Evolutionary conservation across 2,329 filamentous ascomycete species (phyloP).

Genomic region (Calonectria montana): DNA sequence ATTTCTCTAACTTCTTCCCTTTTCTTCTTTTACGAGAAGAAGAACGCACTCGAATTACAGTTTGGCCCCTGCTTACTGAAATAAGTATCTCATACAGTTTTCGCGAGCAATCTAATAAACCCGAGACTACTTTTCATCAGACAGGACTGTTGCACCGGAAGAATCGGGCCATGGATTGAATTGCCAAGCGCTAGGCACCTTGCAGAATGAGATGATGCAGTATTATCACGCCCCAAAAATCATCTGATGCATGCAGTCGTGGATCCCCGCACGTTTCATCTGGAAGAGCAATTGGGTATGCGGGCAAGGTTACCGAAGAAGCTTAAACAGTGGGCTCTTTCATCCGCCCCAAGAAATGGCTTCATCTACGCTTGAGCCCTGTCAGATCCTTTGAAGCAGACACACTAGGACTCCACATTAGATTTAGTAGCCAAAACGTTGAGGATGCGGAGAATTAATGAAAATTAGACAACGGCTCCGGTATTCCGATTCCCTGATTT

Average conservation of each 20-base stretch:
- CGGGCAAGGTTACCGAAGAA: background rate
- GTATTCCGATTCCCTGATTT: background rate
- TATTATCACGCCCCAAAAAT: background rate
- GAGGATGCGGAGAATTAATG: background rate
- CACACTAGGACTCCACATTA: background rate
- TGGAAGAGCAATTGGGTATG: background rate
- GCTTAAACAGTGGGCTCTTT: constrained; percentile 5
- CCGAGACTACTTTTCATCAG: background rate
- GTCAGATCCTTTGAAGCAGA: background rate
- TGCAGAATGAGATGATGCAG: background rate
- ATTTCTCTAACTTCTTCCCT: background rate
- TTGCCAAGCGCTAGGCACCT: background rate
- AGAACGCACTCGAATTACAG: background rate
- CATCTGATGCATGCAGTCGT: background rate
- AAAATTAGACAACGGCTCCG: background rate
- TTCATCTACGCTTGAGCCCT: background rate
- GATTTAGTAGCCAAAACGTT: background rate
- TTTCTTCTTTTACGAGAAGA: too few relatives aligned
- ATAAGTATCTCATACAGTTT: background rate
- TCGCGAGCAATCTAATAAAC: background rate
- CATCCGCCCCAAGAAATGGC: background rate
- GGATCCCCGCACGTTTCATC: background rate
- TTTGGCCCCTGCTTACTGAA: background rate
- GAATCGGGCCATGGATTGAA: background rate
- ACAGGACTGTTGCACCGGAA: background rate